Conservation (phyloP, 2,329 filamentous ascomycete species). For the Elsinoe arachidis region DNA sequence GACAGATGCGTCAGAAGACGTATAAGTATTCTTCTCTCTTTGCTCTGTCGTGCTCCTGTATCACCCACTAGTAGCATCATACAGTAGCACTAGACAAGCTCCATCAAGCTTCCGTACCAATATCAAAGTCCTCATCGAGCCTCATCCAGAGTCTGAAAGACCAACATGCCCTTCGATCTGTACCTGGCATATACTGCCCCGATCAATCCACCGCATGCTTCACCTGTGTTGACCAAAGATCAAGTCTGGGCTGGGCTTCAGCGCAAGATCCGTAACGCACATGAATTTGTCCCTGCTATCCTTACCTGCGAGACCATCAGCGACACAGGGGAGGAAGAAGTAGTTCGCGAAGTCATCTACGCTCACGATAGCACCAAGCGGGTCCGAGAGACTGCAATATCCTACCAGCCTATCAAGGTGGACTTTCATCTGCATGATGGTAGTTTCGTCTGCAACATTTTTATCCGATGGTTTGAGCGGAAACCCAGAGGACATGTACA, state of each 20-base stretch:
- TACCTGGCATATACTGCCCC: constrained; percentile 35
- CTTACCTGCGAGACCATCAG: constrained; percentile 31
- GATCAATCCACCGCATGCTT: constrained; percentile 34
- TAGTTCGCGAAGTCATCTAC: constrained; percentile 40
- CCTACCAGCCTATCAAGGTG: constrained; percentile 37
- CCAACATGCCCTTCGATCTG: constrained; percentile 21
- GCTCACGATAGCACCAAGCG: constrained; percentile 24
- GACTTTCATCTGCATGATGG: constrained; percentile 39
- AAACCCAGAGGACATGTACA: constrained; percentile 28
- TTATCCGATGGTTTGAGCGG: constrained; percentile 32
- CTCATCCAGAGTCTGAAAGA: no score
- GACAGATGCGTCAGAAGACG: no score
- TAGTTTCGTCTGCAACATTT: constrained; percentile 36
- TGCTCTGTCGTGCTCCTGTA: no score
- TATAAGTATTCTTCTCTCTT: no score
- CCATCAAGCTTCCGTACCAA: no score
- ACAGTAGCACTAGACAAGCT: no score
- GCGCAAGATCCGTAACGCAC: constrained; percentile 37
- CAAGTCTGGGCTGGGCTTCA: constrained; percentile 39
- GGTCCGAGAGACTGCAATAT: constrained; percentile 33
- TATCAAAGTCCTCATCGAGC: no score
- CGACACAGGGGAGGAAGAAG: constrained; percentile 33
- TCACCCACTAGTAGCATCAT: no score
- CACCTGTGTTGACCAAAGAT: constrained; percentile 29
- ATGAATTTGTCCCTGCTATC: constrained; percentile 40